Percentiles rank a stretch among this genome's conserved stretches.
phyloP scores from a whole-genome alignment of 31 red algal species.

The Odonthalia washingtoniensis region DNA sequence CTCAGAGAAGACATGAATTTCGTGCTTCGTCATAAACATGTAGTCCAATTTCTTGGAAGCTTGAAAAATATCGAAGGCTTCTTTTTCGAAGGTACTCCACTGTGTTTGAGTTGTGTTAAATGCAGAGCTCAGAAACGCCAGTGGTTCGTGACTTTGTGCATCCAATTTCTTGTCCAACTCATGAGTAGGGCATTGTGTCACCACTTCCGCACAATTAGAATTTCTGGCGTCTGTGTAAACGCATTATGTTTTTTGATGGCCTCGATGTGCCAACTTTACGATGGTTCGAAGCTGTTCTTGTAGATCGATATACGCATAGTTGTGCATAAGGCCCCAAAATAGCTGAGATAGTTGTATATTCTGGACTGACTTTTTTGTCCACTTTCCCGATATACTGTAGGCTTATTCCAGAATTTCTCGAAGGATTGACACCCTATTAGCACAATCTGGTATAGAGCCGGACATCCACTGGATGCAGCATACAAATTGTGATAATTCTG shows the following conservation, averaged over 20 bases:
- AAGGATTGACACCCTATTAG: not conserved
- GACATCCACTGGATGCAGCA: constrained; percentile 32
- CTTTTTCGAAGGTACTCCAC: constrained; percentile 47
- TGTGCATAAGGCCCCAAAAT: not conserved
- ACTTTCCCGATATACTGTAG: not conserved
- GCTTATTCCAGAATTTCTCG: not conserved
- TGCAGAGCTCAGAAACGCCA: constrained; percentile 20
- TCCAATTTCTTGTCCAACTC: not conserved
- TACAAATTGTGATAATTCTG: constrained; percentile 32
- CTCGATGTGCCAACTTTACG: not conserved
- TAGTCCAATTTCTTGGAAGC: constrained; percentile 13
- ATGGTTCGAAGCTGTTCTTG: not conserved
- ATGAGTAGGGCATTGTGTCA: not conserved
- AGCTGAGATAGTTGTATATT: not conserved
- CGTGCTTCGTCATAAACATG: not conserved
- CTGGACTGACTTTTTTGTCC: not conserved
- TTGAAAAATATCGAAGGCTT: not conserved
- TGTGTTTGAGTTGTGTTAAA: constrained; percentile 16
- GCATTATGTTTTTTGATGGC: not conserved
- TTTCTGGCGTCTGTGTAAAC: constrained; percentile 29
- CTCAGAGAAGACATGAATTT: constrained; percentile 22
- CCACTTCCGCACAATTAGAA: not conserved
- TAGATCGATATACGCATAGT: not conserved
- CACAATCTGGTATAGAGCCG: constrained; percentile 6
- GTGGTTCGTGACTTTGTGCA: constrained; percentile 17